Evolutionary conservation across 2,329 filamentous ascomycete genomes (phyloP).

Genomic region (Fusarium verrucosum): DNA sequence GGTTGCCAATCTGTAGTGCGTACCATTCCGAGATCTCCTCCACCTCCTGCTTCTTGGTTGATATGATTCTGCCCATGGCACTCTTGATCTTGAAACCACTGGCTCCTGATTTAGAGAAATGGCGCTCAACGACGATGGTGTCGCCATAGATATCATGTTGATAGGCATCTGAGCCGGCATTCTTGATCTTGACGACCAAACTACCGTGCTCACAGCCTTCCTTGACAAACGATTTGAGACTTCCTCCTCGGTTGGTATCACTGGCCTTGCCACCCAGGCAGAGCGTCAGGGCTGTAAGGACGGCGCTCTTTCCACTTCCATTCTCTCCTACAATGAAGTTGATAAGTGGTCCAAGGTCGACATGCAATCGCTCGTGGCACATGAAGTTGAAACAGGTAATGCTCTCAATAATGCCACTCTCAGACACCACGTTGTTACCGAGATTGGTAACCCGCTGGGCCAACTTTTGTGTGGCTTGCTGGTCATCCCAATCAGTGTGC

Average conservation of each 20-base stretch:
- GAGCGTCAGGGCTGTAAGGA: conserved; percentile 89
- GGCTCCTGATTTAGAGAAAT: conserved; percentile 78
- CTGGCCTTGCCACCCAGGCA: conserved; percentile 96
- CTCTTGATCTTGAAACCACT: conserved; percentile 91
- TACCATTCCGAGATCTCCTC: conserved; percentile 95
- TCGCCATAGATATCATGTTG: conserved; percentile 83
- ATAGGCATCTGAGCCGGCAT: conserved; percentile 85
- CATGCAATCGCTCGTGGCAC: conserved; percentile 86
- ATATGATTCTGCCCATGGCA: conserved; percentile 73
- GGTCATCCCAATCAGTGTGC: conserved; percentile 67
- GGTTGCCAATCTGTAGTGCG: conserved; percentile 93
- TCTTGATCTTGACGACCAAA: conserved; percentile 88
- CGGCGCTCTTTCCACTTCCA: conserved; percentile 95
- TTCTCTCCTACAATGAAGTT: conserved; percentile 99
- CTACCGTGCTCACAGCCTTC: conserved; percentile 81
- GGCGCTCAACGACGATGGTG: conserved; percentile 88
- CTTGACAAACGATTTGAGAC: conserved; percentile 90
- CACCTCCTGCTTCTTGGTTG: conserved; percentile 84
- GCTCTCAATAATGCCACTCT: conserved; percentile 87
- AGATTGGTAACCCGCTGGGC: conserved; percentile 58
- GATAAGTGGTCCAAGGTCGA: conserved; percentile 90
- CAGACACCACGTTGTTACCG: conserved; percentile 77
- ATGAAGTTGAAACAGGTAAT: conserved; percentile 94
- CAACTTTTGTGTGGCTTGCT: conserved; percentile 71
- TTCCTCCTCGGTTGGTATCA: conserved; percentile 89